Base-by-base conservation (phyloP, 768 basidiomycete genomes). In the Panaeolus cyanescens region DNA sequence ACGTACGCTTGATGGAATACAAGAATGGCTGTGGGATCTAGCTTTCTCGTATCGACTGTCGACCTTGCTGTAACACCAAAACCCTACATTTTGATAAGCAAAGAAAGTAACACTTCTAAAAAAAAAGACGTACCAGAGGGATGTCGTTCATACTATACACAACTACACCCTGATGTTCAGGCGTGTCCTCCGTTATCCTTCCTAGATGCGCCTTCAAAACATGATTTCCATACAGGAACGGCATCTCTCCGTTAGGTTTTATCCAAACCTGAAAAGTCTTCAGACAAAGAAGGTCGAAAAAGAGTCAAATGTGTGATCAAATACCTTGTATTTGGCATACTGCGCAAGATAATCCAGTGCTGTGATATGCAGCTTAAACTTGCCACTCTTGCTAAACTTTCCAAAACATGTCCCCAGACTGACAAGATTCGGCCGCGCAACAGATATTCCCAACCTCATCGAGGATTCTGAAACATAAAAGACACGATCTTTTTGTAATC, bases 231-330 rank as follows among this genome's bases (percentile, higher is more conserved):
- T 99, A 99, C 34, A 99, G 79, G 83, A 96, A 99, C 1, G 97
- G 97, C 90, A 99, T 96, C 77, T 99, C 97, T 70, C 97, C 97
- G 65, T 99, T 96, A 25, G 96, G 90, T 75, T 99, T 99, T 73
- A 99, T 95, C 97, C 97, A 99, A 17, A 99, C 86, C 96, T 98
- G 62, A 4, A 32, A 62, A 17, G 60, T 33, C 60, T 39, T 55
- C 39, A 30, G 40, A 4, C 20, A 54, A 20, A 61, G 28, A 60
- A 25, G 17, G n/a, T 25, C 13, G 30, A 34, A 50, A 31, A 37
- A 32, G 4, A 19, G 30, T 9, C n/a, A 50, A 31, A 34, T 54
- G 59, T 9, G 50, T 10, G 30, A 50, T 25, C 25, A 60, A 78
- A 58, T 63, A 95, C 97, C 85, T 99, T 99, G 82, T 95, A 93